Evolutionary conservation across 768 basidiomycete genomes (phyloP).

Genomic region (Mycena latifolia): DNA sequence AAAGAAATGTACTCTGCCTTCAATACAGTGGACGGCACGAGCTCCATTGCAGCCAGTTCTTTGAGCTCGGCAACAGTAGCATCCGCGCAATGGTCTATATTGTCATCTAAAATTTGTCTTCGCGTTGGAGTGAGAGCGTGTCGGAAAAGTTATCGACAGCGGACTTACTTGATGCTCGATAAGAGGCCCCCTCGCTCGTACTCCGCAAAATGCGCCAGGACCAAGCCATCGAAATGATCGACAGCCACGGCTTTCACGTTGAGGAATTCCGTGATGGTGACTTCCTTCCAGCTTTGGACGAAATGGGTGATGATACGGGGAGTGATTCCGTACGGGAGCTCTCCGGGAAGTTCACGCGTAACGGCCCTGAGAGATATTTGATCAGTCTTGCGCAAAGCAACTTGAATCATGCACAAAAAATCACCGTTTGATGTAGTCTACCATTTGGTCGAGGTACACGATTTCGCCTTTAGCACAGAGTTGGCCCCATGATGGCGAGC

Average conservation of each 20-base stretch:
- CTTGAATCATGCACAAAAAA: not conserved
- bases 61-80: constrained; percentile 13
- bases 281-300: constrained; percentile 13
- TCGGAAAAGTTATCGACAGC: not conserved
- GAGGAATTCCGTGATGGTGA: constrained; percentile 2
- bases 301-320: constrained; percentile 16
- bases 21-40: constrained; percentile 19
- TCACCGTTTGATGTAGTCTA: constrained; percentile 13
- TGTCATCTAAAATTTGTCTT: constrained; percentile 20
- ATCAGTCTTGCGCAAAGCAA: not conserved
- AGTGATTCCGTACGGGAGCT: constrained; percentile 23
- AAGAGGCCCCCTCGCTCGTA: constrained; percentile 18
- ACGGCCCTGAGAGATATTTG: constrained; percentile 12
- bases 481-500: constrained; percentile 20
- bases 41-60: constrained; percentile 14
- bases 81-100: constrained; percentile 12
- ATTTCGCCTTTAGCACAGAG: constrained; percentile 22
- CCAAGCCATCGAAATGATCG: constrained; percentile 17
- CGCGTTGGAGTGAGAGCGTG: constrained; percentile 3
- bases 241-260: constrained; percentile 3
- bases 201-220: constrained; percentile 18
- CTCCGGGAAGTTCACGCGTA: constrained; percentile 17
- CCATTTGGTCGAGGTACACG: constrained; percentile 21
- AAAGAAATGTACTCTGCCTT: constrained; percentile 11
- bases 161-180: constrained; percentile 10